Evolutionary conservation across 1,139 yeast species (phyloP).

Genomic region (Kurtzmaniella quercitrusa): DNA sequence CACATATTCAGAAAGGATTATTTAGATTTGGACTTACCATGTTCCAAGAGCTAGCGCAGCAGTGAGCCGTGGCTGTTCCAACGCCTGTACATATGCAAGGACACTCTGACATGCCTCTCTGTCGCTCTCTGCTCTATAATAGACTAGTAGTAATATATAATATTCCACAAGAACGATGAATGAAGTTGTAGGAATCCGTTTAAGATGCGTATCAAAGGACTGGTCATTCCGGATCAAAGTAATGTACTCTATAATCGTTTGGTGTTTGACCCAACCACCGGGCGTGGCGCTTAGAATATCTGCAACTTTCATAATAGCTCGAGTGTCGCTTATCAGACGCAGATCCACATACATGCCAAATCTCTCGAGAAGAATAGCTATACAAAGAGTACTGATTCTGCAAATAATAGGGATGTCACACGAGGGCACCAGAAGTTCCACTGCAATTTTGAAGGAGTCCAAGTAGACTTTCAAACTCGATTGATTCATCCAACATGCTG

Average conservation of each 20-base stretch:
- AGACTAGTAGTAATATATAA: neutral
- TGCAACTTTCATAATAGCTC: neutral
- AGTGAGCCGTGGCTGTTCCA: neutral
- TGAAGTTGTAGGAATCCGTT: neutral
- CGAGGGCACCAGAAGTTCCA: neutral
- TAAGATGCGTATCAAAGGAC: neutral
- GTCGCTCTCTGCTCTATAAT: neutral
- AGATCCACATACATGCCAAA: neutral
- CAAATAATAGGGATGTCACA: neutral
- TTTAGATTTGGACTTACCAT: neutral
- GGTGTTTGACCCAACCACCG: neutral
- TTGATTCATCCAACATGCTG: neutral
- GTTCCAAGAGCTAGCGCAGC: neutral
- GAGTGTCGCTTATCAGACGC: neutral
- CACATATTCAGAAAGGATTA: no score
- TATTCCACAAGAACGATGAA: neutral
- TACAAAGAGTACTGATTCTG: neutral
- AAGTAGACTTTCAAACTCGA: neutral
- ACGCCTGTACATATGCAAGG: neutral
- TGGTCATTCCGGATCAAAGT: neutral
- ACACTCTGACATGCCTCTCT: neutral
- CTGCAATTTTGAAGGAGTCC: neutral
- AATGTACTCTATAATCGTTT: neutral
- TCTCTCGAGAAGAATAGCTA: neutral
- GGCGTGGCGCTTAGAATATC: neutral